phyloP scores from a whole-genome alignment of 2,329 filamentous ascomycete species.

The Aspergillus viridinutans region DNA sequence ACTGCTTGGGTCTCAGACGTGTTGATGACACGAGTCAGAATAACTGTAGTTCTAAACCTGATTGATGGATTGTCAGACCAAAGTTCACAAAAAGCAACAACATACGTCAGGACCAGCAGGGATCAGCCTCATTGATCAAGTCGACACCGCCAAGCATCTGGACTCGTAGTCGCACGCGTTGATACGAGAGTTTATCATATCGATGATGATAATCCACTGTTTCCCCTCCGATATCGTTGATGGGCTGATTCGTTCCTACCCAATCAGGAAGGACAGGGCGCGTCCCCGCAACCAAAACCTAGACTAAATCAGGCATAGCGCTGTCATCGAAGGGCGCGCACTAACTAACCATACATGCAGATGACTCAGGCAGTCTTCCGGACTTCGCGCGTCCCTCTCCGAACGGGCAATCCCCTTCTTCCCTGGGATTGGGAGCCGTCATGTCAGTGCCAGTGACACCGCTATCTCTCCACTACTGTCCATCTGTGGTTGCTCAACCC shows the following conservation, averaged over 20 bases:
- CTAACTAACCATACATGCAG: conserved; percentile 5
- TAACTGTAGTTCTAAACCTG: too few species aligned
- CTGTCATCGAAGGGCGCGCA: conserved; percentile 31
- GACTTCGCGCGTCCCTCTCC: not conserved
- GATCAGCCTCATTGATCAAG: not conserved
- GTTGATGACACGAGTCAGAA: too few species aligned
- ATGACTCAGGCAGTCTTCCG: conserved; percentile 8
- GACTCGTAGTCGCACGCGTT: not conserved
- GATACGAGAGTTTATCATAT: not conserved
- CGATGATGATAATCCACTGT: not conserved
- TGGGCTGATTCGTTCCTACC: conserved; percentile 10
- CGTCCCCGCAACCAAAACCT: conserved; percentile 2
- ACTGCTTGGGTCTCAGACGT: too few species aligned
- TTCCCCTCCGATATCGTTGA: not conserved
- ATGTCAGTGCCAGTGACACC: not conserved
- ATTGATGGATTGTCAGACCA: too few species aligned
- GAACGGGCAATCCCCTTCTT: not conserved
- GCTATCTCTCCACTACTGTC: not conserved
- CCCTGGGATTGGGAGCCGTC: not conserved
- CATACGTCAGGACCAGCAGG: not conserved
- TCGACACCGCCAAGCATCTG: not conserved
- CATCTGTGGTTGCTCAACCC: not conserved
- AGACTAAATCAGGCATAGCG: conserved; percentile 21
- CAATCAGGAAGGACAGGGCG: conserved; percentile 1
- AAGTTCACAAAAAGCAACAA: too few species aligned